Evolutionary conservation across 371 early-diverging fungal species (phyloP), one percentile per base, ranked within the genome.

Genomic region (Apophysomyces ossiformis): DNA sequence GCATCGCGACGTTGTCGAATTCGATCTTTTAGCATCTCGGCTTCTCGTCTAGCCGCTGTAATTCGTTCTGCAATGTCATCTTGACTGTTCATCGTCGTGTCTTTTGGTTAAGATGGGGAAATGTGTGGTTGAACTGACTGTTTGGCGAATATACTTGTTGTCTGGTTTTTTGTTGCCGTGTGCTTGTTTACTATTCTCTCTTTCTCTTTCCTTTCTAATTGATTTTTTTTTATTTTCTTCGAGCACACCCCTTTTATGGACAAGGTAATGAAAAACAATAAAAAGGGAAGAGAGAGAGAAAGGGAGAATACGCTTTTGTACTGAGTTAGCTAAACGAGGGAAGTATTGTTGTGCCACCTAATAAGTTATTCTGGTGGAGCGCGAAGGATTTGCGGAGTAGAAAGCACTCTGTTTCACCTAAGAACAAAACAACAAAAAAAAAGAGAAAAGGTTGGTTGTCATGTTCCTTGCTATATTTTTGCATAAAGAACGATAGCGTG

Each of bases 11-110:
- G 94, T 73, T 91, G 90, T 78, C 93, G 93, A 71, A 98, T 97
- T 79, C 92, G 90, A 67, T 98, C 98, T 79, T 97, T 98, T 46
- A 98, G 84, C 44, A 85, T 80, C 75, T 98, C 98, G 46, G 98
- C 97, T 67, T 98, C 98, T 78, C 93, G 93, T 65, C 96, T 85
- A 57, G 97, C 98, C 9, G 85, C 87, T 50, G 91, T 87, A 67
- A 96, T 96, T 72, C 95, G 86, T 68, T 97, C 96, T n/a, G 91
- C 85, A 68, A 96, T 91, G 71, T 97, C 98, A 64, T 61, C 61
- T 44, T 67, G 65, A 26, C 66, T 57, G 58, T 72, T 57, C 65
- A 66, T 65, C 11, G 44, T 59, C 35, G 56, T 57, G 47, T 58
- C 47, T 26, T 26, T 26, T 26, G 32, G 32, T 26, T 26, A 26